Evolutionary conservation across 768 basidiomycete genomes (phyloP).

Genomic region (Agrocybe chaxingu): DNA sequence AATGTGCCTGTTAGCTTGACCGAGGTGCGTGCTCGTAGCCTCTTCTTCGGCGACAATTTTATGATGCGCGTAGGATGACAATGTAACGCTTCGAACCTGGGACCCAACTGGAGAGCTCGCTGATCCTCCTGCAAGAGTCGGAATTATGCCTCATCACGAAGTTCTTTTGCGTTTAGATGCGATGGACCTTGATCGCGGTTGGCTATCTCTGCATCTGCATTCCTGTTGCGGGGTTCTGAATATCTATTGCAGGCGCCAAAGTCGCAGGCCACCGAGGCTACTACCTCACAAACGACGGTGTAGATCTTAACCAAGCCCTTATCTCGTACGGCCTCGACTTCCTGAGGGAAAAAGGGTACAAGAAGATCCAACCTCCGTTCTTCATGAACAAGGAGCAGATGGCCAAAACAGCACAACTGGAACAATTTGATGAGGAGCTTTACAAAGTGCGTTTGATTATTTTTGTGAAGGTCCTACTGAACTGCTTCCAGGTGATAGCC

Average conservation of each 20-base stretch:
- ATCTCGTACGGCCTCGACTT: constrained; percentile 95
- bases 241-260: constrained; percentile 66
- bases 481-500: constrained; percentile 64
- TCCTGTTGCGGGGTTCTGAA: background rate
- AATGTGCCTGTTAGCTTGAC: constrained; percentile 81
- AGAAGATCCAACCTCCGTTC: constrained; percentile 95
- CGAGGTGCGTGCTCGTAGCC: constrained; percentile 55
- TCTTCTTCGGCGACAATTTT: background rate
- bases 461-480: background rate
- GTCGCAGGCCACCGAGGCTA: constrained; percentile 94
- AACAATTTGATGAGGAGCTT: constrained; percentile 97
- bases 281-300: constrained; percentile 92
- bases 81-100: constrained; percentile 77
- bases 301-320: constrained; percentile 96
- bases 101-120: constrained; percentile 75
- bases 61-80: constrained; percentile 71
- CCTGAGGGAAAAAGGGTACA: constrained; percentile 77
- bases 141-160: constrained; percentile 96
- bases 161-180: constrained; percentile 90
- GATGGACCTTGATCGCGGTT: constrained; percentile 95
- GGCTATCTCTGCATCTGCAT: constrained; percentile 11
- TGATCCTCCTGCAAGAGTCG: constrained; percentile 67
- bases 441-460: constrained; percentile 67
- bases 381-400: constrained; percentile 98
- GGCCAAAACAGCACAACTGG: constrained; percentile 96